Conservation (phyloP, 257 asterid species). For the Salvia miltiorrhiza region DNA sequence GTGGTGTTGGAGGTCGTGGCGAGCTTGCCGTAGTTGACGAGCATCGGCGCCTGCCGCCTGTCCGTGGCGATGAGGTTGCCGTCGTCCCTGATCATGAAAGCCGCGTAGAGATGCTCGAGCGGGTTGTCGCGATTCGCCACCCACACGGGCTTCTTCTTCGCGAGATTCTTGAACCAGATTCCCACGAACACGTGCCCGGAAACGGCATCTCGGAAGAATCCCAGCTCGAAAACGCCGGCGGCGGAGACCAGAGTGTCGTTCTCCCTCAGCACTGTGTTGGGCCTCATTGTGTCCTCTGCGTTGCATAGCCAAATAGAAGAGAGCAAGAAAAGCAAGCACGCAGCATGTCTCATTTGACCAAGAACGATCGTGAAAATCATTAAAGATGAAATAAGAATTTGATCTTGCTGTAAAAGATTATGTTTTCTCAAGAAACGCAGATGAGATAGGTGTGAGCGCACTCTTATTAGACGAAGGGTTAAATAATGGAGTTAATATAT, state of each 20-base stretch:
- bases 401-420: no score
- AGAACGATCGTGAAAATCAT: neutral
- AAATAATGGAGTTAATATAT: no score
- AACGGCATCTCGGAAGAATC: conserved; percentile 3
- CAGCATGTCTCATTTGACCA: neutral
- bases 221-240: conserved; percentile 8
- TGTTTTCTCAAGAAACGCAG: neutral
- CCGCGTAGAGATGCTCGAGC: neutral
- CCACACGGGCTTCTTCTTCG: conserved; percentile 11
- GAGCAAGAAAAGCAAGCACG: neutral
- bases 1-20: conserved; percentile 4
- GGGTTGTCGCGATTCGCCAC: conserved; percentile 16
- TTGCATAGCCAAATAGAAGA: neutral
- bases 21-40: conserved; percentile 3
- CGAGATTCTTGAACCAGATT: conserved; percentile 5
- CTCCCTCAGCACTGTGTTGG: neutral
- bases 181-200: conserved; percentile 1
- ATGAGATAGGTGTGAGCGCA: neutral
- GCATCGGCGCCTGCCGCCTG: neutral
- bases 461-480: no score
- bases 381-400: neutral
- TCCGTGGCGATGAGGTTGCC: conserved; percentile 13
- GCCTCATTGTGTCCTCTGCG: conserved; percentile 16
- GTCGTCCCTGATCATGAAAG: neutral
- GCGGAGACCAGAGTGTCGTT: conserved; percentile 11